Evolutionary conservation across 1,284 basidiomycete genomes (phyloP), one percentile per base, ranked within the genome.

Genomic region (Leccinum ponderosum): DNA sequence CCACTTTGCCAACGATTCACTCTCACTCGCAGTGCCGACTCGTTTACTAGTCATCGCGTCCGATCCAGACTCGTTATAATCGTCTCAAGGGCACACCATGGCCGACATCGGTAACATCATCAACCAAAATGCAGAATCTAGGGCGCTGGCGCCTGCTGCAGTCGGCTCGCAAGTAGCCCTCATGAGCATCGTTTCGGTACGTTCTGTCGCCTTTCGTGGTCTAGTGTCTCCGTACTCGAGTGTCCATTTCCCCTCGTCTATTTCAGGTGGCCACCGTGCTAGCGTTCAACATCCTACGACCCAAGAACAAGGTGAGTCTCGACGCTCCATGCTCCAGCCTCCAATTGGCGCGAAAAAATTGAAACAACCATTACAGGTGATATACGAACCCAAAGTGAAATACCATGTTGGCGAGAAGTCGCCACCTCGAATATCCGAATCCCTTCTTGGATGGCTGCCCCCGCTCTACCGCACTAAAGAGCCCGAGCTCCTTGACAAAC

Each of bases 331-430:
- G 5, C 17, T 7, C 9, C n/a, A 37, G 6, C n/a, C 37, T 39
- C 37, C 4, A 4, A 39, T 39, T 39, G 22, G 22, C 22, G 27
- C 27, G 27, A 29, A 29, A 29, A 29, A 29, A 29, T 29, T 29
- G 27, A 29, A 29, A 7, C 27, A 29, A 29, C 27, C 8, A 29
- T 29, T 29, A 29, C 29, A 90, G 87, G 82, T 89, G 59, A 85
- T 93, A 58, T 98, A 98, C 74, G 91, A 94, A 76, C 87, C 93
- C 66, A 92, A 95, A 78, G 77, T 83, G 77, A 96, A 96, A 75
- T 96, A 95, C 72, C 91, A 94, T 68, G 84, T 87, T 62, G 93
- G 89, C 59, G 80, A 87, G 75, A 94, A 94, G 74, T 80, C 83
- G 31, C 93, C 92, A 12, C 94, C 93, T 12, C 83, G 85, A 47